Base-by-base conservation (phyloP, 495 filamentous ascomycete species). In the Durotheca rogersii region DNA sequence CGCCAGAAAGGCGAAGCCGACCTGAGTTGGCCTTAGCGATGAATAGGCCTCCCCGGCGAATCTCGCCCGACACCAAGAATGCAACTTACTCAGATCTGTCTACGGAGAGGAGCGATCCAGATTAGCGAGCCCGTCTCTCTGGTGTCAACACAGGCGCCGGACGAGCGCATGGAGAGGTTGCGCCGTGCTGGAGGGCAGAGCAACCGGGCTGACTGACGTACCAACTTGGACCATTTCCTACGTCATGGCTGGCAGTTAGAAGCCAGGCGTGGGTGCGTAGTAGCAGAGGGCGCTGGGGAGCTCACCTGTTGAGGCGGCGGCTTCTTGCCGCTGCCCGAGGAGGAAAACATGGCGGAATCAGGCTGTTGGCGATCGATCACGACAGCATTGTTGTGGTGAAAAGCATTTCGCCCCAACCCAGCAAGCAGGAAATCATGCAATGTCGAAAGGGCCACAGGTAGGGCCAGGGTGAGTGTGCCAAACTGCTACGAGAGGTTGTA, bases 181-280 rank as follows among this genome's bases (percentile, higher is more conserved):
- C n/a, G n/a, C n/a, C n/a, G n/a, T n/a, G n/a, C n/a, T n/a, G n/a
- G n/a, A n/a, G n/a, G n/a, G n/a, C n/a, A n/a, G n/a, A n/a, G n/a
- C n/a, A n/a, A n/a, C n/a, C n/a, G n/a, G 73, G 66, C 31, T 33
- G 14, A 7, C 23, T 6, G 30, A 68, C 73, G 61, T 82, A 96
- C 93, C 93, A 78, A 98, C 90, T 85, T 98, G 92, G 55, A 95
- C 88, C 93, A 98, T 98, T 81, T 98, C 92, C 91, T 97, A 60
- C 47, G 58, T 69, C 59, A 67, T 65, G 3, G 67, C 67, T 53
- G 61, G 64, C 34, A 44, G 45, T 48, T 39, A 46, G 41, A 32
- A 15, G 41, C n/a, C n/a, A n/a, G n/a, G n/a, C n/a, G n/a, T n/a
- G n/a, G n/a, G n/a, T n/a, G n/a, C n/a, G n/a, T n/a, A n/a, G n/a